Evolutionary conservation across 306 rosid genomes (phyloP).

Genomic region (Vigna mungo): DNA sequence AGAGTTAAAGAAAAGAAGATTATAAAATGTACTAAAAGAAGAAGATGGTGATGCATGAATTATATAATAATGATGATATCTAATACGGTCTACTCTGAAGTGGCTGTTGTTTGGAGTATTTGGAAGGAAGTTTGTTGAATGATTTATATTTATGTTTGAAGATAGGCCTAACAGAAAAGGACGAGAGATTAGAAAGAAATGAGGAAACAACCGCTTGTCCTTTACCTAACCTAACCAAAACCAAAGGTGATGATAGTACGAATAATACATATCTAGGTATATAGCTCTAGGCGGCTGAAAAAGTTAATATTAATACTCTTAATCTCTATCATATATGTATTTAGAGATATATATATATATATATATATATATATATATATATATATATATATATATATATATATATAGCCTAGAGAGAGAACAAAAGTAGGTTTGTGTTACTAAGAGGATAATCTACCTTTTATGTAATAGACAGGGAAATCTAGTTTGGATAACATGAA

Average conservation of each 20-base stretch:
- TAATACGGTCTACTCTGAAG: conserved; percentile 7
- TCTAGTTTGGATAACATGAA: no score
- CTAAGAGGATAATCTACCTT: no score
- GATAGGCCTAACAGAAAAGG: background rate
- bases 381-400: no score
- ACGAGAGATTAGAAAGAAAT: conserved; percentile 15
- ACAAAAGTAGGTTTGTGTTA: no score
- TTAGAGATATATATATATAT: no score
- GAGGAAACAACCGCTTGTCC: conserved; percentile 6
- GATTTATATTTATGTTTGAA: background rate
- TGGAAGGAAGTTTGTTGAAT: background rate
- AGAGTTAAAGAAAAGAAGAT: background rate
- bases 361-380: no score
- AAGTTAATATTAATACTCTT: background rate
- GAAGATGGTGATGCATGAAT: background rate
- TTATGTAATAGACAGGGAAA: no score
- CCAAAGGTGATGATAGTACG: conserved; percentile 5
- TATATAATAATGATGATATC: background rate
- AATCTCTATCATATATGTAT: background rate
- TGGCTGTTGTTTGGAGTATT: background rate
- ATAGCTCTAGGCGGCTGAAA: conserved; percentile 7
- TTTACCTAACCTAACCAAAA: conserved; percentile 10
- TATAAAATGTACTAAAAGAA: no score
- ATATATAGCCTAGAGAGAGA: no score
- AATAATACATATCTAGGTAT: background rate